phyloP scores from a whole-genome alignment of 805 yeast species.

The Myxozyma neglecta region DNA sequence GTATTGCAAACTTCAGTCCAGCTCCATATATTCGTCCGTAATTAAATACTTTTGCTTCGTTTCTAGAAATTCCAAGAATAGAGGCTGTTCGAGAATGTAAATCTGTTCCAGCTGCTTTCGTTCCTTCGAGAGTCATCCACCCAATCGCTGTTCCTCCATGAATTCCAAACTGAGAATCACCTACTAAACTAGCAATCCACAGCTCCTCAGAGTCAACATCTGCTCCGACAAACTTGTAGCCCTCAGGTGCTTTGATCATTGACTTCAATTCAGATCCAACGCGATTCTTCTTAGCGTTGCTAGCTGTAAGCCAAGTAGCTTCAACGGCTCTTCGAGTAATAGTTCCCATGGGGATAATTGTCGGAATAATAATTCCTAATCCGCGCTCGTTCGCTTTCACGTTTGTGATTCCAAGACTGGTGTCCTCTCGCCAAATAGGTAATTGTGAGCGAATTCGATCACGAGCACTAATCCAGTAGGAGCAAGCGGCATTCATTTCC shows the following conservation, averaged over 20 bases:
- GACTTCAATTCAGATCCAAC: constrained; percentile 94
- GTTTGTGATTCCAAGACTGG: constrained; percentile 27
- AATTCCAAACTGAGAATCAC: constrained; percentile 82
- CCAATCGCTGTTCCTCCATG: constrained; percentile 98
- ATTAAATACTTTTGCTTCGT: constrained; percentile 92
- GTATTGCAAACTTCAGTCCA: constrained; percentile 85
- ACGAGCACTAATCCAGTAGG: constrained; percentile 92
- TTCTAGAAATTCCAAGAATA: constrained; percentile 83
- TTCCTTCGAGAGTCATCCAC: constrained; percentile 99
- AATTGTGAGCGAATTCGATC: constrained; percentile 82
- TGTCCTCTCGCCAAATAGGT: constrained; percentile 59
- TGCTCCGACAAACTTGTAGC: constrained; percentile 93
- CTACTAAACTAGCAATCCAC: constrained; percentile 95
- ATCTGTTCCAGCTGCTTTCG: constrained; percentile 88
- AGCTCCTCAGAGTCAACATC: constrained; percentile 98
- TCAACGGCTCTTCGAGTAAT: constrained; percentile 95
- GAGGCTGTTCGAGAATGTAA: constrained; percentile 90
- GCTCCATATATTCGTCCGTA: constrained; percentile 98
- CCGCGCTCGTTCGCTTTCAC: constrained; percentile 33
- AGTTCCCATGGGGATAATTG: constrained; percentile 90
- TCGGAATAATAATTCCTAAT: constrained; percentile 79
- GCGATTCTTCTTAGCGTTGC: constrained; percentile 81
- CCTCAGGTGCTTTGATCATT: constrained; percentile 79
- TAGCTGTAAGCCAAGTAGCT: constrained; percentile 96
- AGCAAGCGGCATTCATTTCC: constrained; percentile 70